Base-by-base conservation (phyloP, 176 grass and related monocot species). In the Phragmites australis region DNA sequence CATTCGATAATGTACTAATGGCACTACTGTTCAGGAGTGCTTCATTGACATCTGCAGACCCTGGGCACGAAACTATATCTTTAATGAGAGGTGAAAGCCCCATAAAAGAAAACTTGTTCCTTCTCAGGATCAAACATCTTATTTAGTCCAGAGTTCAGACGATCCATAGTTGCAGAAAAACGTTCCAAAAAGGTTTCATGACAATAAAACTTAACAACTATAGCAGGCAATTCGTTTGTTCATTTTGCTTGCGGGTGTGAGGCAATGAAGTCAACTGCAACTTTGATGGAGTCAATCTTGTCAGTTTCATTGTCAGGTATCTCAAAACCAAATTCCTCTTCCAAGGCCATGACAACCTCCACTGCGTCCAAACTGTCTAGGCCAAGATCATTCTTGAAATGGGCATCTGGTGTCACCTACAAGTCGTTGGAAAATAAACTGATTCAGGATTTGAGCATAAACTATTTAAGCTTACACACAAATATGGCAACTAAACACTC, bases 301-400 rank as follows among this genome's bases (percentile, higher is more conserved):
- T 89, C 87, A 89, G 87, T 65, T 57, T 89, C 87, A 41, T 65
- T 65, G 56, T 89, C 82, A 49, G 87, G 87, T 65, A 89, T 85
- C 78, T 89, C 87, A 1, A 81, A 89, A 57, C 77, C 40, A 22
- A 89, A 89, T 85, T 89, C 87, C 47, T 89, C 87, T 65, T 89
- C 87, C 40, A 89, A 76, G 42, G 82, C 82, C 87, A 89, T 89
- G 47, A 82, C 87, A 65, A 89, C 77, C 77, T 89, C 87, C 77
- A 85, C 82, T 4, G 72, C 3, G 1, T 89, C 87, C 77, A 89
- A 85, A 41, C 87, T 89, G 77, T 89, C 87, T 6, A 89, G 72
- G 22, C 77, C 87, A 58, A 89, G 87, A 82, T 89, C 87, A 77
- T 85, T 85, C 82, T 89, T 89, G 56, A 89, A 89, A 63, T 85